These are phyloP conservation scores for Lasiosphaeria ovina DNA, from an alignment of 495 filamentous ascomycete genomes.

Conservation along the genomic window DNA sequence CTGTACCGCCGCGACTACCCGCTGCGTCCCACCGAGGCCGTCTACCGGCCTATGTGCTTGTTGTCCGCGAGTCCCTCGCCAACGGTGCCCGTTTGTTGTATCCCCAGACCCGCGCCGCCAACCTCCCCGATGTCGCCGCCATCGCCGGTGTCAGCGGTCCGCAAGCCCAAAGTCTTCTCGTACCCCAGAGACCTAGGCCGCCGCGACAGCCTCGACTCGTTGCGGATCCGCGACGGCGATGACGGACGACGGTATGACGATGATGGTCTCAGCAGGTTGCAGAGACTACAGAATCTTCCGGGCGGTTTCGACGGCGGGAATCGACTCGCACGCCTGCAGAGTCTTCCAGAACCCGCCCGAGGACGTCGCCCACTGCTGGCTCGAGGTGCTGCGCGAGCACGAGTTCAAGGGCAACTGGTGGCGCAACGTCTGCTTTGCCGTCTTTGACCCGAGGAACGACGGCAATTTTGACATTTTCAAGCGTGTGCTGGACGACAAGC, in stretches of 20 bases:
- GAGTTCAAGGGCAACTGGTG: constrained; percentile 62
- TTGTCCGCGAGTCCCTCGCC: constrained; percentile 48
- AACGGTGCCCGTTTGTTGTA: constrained; percentile 42
- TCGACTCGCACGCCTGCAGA: too few species aligned
- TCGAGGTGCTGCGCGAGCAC: constrained; percentile 53
- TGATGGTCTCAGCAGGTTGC: too few species aligned
- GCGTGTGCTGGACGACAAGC: neutral
- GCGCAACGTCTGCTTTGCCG: constrained; percentile 52
- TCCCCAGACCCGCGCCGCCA: neutral
- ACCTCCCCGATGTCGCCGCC: constrained; percentile 50
- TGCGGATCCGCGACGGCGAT: too few species aligned
- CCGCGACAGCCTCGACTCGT: neutral
- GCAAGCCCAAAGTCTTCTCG: too few species aligned
- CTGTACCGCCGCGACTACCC: constrained; percentile 53
- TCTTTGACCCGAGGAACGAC: constrained; percentile 19
- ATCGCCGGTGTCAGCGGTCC: constrained; percentile 52
- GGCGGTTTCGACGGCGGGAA: too few species aligned
- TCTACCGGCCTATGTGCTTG: constrained; percentile 58
- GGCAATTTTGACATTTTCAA: constrained; percentile 4
- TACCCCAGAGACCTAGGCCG: neutral
- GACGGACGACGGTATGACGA: too few species aligned
- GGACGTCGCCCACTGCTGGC: constrained; percentile 56
- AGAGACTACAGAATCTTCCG: too few species aligned
- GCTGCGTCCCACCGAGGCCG: constrained; percentile 31
- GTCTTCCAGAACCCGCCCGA: constrained; percentile 55